These are phyloP conservation scores for Prunus padus DNA, from an alignment of 306 rosid genomes.

Conservation along the genomic window DNA sequence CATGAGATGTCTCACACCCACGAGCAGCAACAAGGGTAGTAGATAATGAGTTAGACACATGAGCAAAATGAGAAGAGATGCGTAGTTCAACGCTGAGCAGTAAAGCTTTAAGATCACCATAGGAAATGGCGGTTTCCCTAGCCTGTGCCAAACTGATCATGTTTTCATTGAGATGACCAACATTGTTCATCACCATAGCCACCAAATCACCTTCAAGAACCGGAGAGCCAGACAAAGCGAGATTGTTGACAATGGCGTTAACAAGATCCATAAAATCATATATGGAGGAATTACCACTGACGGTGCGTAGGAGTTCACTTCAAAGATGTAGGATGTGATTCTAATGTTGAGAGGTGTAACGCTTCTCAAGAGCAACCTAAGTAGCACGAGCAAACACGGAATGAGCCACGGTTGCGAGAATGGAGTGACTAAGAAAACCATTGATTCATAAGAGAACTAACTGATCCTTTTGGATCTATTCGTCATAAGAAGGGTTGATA, in stretches of 20 bases:
- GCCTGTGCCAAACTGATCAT: neutral
- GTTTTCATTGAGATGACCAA: neutral
- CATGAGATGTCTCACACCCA: too few species aligned
- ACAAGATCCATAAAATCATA: neutral
- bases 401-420: fast-evolving
- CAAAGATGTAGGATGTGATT: neutral
- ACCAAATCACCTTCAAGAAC: neutral
- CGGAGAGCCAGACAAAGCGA: neutral
- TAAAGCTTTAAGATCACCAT: neutral
- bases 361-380: neutral
- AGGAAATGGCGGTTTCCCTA: neutral
- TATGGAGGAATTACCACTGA: neutral
- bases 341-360: neutral
- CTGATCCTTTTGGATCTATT: neutral
- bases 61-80: too few species aligned
- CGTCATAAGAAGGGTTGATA: neutral
- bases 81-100: fast-evolving
- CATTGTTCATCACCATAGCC: neutral
- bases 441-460: neutral
- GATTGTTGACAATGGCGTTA: neutral
- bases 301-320: neutral
- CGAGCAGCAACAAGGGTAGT: too few species aligned
- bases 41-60: too few species aligned
- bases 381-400: neutral
- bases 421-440: neutral